Base-by-base conservation (phyloP, 2,329 filamentous ascomycete species). In the Colletotrichum navitas region DNA sequence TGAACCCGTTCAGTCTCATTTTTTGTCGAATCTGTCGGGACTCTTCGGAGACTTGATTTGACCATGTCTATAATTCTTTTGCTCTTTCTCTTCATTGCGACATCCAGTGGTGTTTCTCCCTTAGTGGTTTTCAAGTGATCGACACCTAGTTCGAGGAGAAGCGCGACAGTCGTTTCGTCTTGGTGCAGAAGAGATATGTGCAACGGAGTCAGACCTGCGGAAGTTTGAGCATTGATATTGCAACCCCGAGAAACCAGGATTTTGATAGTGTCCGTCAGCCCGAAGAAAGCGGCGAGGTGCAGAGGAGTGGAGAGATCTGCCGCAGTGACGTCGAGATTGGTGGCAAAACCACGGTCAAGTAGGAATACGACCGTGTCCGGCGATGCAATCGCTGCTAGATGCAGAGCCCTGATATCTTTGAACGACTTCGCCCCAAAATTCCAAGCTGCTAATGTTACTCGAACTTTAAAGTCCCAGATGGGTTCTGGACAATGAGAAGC, bases 101-200 rank as follows among this genome's bases (percentile, higher is more conserved):
- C n/a, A 18, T 68, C 66, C 32, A 68, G 43, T 12, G 66, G 59
- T 14, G 60, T 63, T 14, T 58, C 43, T 1, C 66, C 59, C 14
- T 34, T 36, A 1, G 21, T 51, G 11, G 24, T 49, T 7, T 29
- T 34, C 24, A 58, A 6, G 24, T 63, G 66, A 2, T 24, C 11
- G 18, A 59, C 66, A 3, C 66, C 60, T 7, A 68, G 16, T n/a
- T 68, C 58, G 16, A 68, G 66, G 4, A 68, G 51, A 3, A 68
- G 29, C 4, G 39, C 24, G 3, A 41, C 47, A 10, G 14, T 14
- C 8, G 29, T 3, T 29, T 58, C 49, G 21, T 56, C 49, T 2
- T 43, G 7, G 8, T 49, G 16, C 29, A n/a, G 1, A 6, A 68
- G 24, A 1, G 66, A 32, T 5, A 51, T 24, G 21, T 68, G 66